Evolutionary conservation across 768 basidiomycete species (phyloP).

Genomic region (Lentinula raphanica): DNA sequence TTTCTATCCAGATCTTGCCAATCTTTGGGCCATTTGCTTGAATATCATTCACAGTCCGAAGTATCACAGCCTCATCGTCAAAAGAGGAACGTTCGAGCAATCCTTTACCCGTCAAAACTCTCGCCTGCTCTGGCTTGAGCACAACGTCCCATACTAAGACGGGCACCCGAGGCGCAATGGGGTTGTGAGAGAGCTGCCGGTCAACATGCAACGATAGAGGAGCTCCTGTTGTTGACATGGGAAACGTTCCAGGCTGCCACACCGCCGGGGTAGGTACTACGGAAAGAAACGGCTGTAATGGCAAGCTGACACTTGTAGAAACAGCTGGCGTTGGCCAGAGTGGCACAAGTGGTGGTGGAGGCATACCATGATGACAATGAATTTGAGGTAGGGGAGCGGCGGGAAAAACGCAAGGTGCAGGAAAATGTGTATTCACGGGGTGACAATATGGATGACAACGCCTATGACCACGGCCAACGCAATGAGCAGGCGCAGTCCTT

Average conservation of each 20-base stretch:
- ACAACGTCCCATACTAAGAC: slow-evolving; percentile 39
- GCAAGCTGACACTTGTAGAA: too few species aligned
- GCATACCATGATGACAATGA: background rate
- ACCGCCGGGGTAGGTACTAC: background rate
- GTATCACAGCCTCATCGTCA: slow-evolving; percentile 26
- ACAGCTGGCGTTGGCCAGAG: background rate
- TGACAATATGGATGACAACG: background rate
- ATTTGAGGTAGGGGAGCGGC: background rate
- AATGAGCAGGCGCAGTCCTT: too few species aligned
- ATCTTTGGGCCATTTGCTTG: background rate
- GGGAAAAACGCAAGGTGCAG: background rate
- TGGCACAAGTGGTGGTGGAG: background rate
- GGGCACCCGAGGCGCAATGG: slow-evolving; percentile 30
- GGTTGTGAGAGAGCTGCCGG: slow-evolving; percentile 29
- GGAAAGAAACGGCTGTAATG: background rate
- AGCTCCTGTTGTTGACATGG: background rate
- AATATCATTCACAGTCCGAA: slow-evolving; percentile 3
- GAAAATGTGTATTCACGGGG: background rate
- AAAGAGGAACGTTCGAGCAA: slow-evolving; percentile 24
- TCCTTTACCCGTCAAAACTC: slow-evolving; percentile 25
- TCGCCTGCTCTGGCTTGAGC: slow-evolving; percentile 30
- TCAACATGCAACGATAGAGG: slow-evolving; percentile 17
- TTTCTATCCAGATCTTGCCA: slow-evolving; percentile 30
- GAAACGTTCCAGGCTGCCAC: slow-evolving; percentile 2
- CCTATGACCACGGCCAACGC: too few species aligned